These are phyloP conservation scores for Neonectria sp. DNA, from an alignment of 2,329 filamentous ascomycete species.

Conservation along the genomic window DNA sequence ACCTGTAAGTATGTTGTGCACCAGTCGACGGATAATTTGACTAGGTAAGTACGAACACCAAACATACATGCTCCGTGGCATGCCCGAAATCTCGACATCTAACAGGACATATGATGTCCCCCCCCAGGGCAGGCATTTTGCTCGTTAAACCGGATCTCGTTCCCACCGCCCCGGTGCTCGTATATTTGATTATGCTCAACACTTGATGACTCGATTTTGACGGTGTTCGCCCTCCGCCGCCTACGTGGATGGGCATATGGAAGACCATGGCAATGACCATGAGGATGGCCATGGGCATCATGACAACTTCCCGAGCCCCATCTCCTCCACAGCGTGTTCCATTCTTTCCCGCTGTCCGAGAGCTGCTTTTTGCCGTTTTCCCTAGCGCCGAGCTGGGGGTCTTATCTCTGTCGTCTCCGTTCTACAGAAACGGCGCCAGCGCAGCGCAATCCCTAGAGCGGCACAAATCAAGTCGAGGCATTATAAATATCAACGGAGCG, in stretches of 20 bases:
- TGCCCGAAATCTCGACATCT: slow-evolving; percentile 18
- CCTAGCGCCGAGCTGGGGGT: slow-evolving; percentile 40
- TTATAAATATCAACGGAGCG: slow-evolving; percentile 50
- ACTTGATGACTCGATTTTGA: slow-evolving; percentile 15
- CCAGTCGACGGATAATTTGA: slow-evolving; percentile 21
- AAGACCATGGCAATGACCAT: background rate
- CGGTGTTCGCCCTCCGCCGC: slow-evolving; percentile 37
- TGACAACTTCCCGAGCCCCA: slow-evolving; percentile 28
- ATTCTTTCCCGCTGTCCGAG: slow-evolving; percentile 28
- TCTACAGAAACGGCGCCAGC: slow-evolving; percentile 37
- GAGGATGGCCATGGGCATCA: slow-evolving; percentile 20
- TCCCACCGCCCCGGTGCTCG: slow-evolving; percentile 18
- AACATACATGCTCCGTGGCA: slow-evolving; percentile 23
- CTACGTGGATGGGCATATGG: slow-evolving; percentile 17
- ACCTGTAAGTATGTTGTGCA: slow-evolving; percentile 7
- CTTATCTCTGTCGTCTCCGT: slow-evolving; percentile 43
- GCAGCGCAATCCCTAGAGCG: slow-evolving; percentile 30
- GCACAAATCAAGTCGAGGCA: slow-evolving; percentile 45
- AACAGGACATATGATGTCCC: slow-evolving; percentile 18
- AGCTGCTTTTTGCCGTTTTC: slow-evolving; percentile 33
- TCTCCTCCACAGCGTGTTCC: slow-evolving; percentile 20
- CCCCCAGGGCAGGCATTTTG: slow-evolving; percentile 27
- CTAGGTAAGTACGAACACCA: slow-evolving; percentile 6
- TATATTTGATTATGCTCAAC: slow-evolving; percentile 29
- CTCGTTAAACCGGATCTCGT: slow-evolving; percentile 30